Conservation (phyloP, 177 flowering plant species). For the Tripterygium wilfordii region DNA sequence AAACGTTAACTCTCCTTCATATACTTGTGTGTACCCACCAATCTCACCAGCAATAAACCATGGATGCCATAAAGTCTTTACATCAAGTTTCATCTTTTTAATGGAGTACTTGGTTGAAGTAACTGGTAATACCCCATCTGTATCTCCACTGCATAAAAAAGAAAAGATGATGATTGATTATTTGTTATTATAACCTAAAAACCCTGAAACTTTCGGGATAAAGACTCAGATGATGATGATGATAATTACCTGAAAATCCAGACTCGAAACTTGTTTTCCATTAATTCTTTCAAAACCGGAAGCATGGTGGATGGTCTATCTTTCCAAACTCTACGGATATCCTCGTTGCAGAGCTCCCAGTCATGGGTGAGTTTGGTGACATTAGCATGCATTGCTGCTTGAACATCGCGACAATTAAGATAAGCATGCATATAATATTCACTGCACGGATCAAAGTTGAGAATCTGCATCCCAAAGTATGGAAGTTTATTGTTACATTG, state of each 20-base stretch:
- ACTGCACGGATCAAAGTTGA: slow-evolving; percentile 43
- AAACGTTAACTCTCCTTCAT: slow-evolving; percentile 47
- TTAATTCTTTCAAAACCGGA: slow-evolving; percentile 41
- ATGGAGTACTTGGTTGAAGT: slow-evolving; percentile 59
- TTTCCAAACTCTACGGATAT: slow-evolving; percentile 27
- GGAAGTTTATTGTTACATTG: too few species aligned
- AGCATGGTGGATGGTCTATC: slow-evolving; percentile 39
- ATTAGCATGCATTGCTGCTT: slow-evolving; percentile 68
- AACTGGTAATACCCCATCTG: slow-evolving; percentile 61
- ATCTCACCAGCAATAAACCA: slow-evolving; percentile 51
- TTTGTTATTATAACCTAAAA: too few species aligned
- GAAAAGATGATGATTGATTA: not conserved
- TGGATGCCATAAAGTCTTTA: slow-evolving; percentile 39
- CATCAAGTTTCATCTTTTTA: slow-evolving; percentile 34
- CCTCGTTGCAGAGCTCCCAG: slow-evolving; percentile 53
- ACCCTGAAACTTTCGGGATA: not conserved
- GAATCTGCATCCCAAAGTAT: slow-evolving; percentile 19
- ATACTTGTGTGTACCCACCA: slow-evolving; percentile 54
- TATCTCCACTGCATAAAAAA: slow-evolving; percentile 56
- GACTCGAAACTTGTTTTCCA: slow-evolving; percentile 43
- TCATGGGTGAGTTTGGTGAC: slow-evolving; percentile 42
- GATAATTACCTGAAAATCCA: slow-evolving; percentile 57
- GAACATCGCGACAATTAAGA: slow-evolving; percentile 50
- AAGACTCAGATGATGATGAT: not conserved
- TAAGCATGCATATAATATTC: slow-evolving; percentile 45